Evolutionary conservation across 2,329 filamentous ascomycete species (phyloP).

Genomic region (Colletotrichum melonis): DNA sequence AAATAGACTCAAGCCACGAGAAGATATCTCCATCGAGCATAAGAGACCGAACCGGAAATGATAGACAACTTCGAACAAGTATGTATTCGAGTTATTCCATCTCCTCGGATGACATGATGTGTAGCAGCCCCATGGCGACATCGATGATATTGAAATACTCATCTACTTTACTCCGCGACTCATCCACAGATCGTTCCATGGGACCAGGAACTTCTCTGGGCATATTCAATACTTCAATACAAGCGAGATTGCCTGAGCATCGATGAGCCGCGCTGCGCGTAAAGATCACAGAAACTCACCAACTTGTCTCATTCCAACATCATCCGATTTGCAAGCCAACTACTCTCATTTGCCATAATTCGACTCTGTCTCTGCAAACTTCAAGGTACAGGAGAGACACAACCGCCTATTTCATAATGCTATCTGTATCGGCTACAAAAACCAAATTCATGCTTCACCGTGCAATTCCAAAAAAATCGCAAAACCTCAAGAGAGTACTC

Average conservation of each 20-base stretch:
- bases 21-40: no score
- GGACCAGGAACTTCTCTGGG: background rate
- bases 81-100: no score
- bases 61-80: no score
- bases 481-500: background rate
- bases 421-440: background rate
- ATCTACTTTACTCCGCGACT: background rate
- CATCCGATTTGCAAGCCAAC: background rate
- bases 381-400: background rate
- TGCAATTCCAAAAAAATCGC: background rate
- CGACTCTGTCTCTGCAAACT: background rate
- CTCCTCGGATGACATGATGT: no score
- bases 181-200: background rate
- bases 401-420: background rate
- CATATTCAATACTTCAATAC: background rate
- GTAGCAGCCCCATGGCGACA: background rate
- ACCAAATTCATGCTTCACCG: background rate
- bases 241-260: background rate
- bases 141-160: background rate
- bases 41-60: no score
- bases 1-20: no score
- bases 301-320: background rate
- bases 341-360: background rate
- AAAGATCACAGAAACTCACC: background rate
- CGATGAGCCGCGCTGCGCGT: background rate